Evolutionary conservation across 108 stramenopile species (phyloP).

Genomic region (Skeletonema menzelii): DNA sequence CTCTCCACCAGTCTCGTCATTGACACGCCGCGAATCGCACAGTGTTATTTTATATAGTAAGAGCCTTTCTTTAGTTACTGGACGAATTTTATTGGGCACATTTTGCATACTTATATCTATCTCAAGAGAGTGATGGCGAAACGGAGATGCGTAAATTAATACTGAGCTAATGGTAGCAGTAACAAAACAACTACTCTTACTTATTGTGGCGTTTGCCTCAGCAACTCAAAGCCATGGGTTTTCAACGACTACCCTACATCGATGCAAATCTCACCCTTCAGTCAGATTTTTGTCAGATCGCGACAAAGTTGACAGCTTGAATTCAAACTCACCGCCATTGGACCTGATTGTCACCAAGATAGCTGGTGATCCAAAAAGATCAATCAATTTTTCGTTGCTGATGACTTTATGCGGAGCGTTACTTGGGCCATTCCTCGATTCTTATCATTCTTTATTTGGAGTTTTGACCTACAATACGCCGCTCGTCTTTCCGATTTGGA

Average conservation of each 20-base stretch:
- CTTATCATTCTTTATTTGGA: slow-evolving; percentile 79
- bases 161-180: neutral
- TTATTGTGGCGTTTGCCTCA: neutral
- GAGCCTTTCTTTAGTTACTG: too few relatives aligned
- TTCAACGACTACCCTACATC: neutral
- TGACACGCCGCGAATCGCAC: too few relatives aligned
- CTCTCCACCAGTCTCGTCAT: too few relatives aligned
- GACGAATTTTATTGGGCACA: too few relatives aligned
- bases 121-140: too few relatives aligned
- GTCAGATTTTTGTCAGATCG: slow-evolving; percentile 5
- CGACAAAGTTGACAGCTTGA: neutral
- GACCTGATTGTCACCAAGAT: slow-evolving; percentile 8
- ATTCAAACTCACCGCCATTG: slow-evolving; percentile 1
- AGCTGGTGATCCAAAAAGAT: slow-evolving; percentile 24
- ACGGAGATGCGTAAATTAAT: too few relatives aligned
- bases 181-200: neutral
- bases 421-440: slow-evolving; percentile 86
- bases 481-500: slow-evolving; percentile 52
- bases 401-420: slow-evolving; percentile 74
- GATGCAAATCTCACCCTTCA: neutral
- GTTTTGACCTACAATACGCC: slow-evolving; percentile 82
- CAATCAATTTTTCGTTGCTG: slow-evolving; percentile 53
- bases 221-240: neutral
- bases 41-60: too few relatives aligned
- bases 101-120: too few relatives aligned